Percentiles rank a stretch among this genome's conserved stretches.
phyloP scores from a whole-genome alignment of 192 early-diverging fungal genomes.

The Backusella circina region DNA sequence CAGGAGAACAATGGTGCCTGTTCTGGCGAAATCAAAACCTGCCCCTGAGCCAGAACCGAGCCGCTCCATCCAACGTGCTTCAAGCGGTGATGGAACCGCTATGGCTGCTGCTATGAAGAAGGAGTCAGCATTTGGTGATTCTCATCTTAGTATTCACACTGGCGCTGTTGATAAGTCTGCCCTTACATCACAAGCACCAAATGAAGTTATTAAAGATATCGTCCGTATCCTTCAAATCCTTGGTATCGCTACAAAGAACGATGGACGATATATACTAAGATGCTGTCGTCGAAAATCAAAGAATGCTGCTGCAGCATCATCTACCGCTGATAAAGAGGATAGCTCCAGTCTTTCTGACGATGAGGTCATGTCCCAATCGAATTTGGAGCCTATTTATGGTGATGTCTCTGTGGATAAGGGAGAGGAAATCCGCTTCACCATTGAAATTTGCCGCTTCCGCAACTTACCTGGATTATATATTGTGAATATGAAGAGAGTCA shows the following conservation, averaged over 20 bases:
- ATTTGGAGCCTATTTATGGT: constrained; percentile 32
- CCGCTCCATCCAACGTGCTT: background rate
- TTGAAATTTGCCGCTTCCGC: constrained; percentile 79
- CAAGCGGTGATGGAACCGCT: background rate
- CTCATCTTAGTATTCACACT: constrained; percentile 50
- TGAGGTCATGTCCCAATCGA: background rate
- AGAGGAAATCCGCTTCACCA: constrained; percentile 70
- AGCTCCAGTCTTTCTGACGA: background rate
- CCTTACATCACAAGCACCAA: constrained; percentile 48
- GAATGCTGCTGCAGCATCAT: background rate
- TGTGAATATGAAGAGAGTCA: constrained; percentile 53
- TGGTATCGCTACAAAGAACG: constrained; percentile 11
- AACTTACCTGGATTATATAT: constrained; percentile 67
- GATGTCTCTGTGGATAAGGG: constrained; percentile 35
- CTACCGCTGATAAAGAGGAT: background rate
- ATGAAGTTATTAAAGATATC: constrained; percentile 47
- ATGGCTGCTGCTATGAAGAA: background rate
- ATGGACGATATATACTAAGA: constrained; percentile 46
- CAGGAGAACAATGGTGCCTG: background rate
- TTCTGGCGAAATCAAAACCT: background rate
- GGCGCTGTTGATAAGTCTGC: constrained; percentile 55
- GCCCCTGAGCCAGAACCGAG: background rate
- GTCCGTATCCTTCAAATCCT: constrained; percentile 28
- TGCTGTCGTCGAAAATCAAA: constrained; percentile 39
- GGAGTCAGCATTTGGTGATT: background rate